Base-by-base conservation (phyloP, 192 early-diverging fungal genomes). In the Entomortierella chlamydospora region DNA sequence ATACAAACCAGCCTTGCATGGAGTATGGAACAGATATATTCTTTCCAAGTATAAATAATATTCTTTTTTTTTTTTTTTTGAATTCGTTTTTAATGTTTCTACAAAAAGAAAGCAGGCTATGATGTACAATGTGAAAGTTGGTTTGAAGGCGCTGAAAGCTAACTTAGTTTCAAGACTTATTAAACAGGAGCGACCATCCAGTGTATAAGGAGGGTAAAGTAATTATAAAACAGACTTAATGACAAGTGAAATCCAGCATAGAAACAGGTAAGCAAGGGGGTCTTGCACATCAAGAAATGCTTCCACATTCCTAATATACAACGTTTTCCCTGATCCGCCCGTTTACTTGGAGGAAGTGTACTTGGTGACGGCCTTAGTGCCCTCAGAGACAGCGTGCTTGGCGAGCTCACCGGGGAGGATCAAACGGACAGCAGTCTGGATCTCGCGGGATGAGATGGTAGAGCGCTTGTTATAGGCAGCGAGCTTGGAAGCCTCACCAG, bases 311-410 rank as follows among this genome's bases (percentile, higher is more conserved):
- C 34, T 37, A 10, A 13, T 3, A 4, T 18, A 39, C 26, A 34
- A 58, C 17, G 2, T 26, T 30, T 56, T 15, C 4, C 54, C 17
- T 41, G 37, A 28, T 61, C 12, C 37, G 11, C 57, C n/a, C 43
- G 11, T 72, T 86, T 88, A 89, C 72, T 89, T 93, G 73, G 91
- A 90, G 34, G 91, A 91, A 72, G 94, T 94, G 91, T 95, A 97
- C 88, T 97, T 97, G 87, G 94, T 96, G 81, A 96, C 95, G 62
- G 96, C 96, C 91, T 98, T 98, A 90, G 95, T 97, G 64, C 95
- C 96, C 88, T 97, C 96, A 68, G 96, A 98, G 73, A 97, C 95
- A 76, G 96, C 96, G 88, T 97, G 96, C 88, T 95, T 95, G 87
- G 95, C 93, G 53, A 97, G 89, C 84, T 98, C 96, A 83, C 96